Base-by-base conservation (phyloP, 1,284 basidiomycete genomes). In the Pisolithus thermaeus region DNA sequence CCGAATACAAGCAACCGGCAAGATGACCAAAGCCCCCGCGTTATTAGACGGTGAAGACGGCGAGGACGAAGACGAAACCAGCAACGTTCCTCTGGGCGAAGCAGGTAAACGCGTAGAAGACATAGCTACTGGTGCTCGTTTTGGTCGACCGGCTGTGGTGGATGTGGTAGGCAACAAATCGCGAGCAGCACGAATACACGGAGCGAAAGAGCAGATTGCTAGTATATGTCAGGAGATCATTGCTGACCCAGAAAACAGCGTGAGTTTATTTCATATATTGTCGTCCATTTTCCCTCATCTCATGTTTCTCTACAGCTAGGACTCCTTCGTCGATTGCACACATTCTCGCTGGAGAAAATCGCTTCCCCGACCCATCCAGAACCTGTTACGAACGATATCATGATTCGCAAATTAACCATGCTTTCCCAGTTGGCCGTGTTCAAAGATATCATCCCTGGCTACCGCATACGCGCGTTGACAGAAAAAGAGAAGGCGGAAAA, bases 381-480 rank as follows among this genome's bases (percentile, higher is more conserved):
- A 41, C 81, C 84, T 16, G 71, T 96, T 4, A 65, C 73, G 7
- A 94, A 98, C 54, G 92, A 97, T 59, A 70, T 77, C 36, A 74
- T 89, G 25, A 89, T 99, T 58, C 84, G 96, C 51, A 91, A 90
- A 67, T 73, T 97, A 38, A 90, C 96, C 4, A 79, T 97, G 49
- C 74, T 98, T 35, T 97, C 93, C 14, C 87, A 97, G 64, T 77
- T 98, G 25, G 91, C 95, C 8, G 90, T 99, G 14, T 97, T 92
- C 78, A 92, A 92, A 63, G 97, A 99, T 67, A 82, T 99, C 56
- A 84, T 98, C 44, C 97, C 97, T 27, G 92, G 90, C 32, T 91
- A 90, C 67, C 76, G 82, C 48, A 97, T 99, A 65, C 89, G 97
- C 49, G 72, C 85, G 14, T 75, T 99, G 32, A 92, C 92, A 2